phyloP scores from a whole-genome alignment of 139 green algal genomes.

The Nannochloris sp. region DNA sequence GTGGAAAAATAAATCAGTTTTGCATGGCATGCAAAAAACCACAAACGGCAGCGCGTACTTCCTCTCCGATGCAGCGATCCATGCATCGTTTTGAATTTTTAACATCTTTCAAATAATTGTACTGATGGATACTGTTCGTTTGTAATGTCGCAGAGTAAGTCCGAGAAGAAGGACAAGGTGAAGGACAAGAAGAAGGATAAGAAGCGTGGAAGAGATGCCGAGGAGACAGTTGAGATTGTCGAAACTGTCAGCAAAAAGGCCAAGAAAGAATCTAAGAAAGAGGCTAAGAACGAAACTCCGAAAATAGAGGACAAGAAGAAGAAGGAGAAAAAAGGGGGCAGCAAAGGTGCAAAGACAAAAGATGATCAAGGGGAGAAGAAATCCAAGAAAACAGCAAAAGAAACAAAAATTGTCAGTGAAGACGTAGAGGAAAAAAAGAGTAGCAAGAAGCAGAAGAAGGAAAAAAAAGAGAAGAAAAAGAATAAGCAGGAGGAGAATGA shows the following conservation, averaged over 20 bases:
- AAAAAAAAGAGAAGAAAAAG: not conserved
- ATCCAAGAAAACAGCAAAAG: slow-evolving; percentile 1
- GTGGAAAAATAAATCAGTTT: not conserved
- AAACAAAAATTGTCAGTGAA: not conserved
- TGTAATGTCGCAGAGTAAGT: not conserved
- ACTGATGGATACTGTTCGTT: not conserved
- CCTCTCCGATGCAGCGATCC: not conserved
- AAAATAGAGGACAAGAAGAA: not conserved
- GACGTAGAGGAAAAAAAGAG: not conserved
- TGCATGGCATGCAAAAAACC: not conserved
- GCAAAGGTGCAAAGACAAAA: not conserved
- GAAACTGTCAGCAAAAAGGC: not conserved
- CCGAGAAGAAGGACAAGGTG: not conserved
- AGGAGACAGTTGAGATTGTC: not conserved
- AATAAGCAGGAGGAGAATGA: slow-evolving; percentile 27
- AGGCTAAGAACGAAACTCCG: slow-evolving; percentile 5
- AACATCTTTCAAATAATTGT: not conserved
- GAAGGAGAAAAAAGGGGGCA: slow-evolving; percentile 14
- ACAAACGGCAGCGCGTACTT: not conserved
- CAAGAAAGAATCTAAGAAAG: not conserved
- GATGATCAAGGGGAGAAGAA: not conserved
- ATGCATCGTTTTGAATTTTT: not conserved
- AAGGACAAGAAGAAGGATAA: slow-evolving; percentile 9
- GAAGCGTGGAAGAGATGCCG: slow-evolving; percentile 15
- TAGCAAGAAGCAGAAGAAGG: not conserved